These are phyloP conservation scores for Ceratobasidium sp. DNA, from an alignment of 1,284 basidiomycete genomes.

Conservation along the genomic window DNA sequence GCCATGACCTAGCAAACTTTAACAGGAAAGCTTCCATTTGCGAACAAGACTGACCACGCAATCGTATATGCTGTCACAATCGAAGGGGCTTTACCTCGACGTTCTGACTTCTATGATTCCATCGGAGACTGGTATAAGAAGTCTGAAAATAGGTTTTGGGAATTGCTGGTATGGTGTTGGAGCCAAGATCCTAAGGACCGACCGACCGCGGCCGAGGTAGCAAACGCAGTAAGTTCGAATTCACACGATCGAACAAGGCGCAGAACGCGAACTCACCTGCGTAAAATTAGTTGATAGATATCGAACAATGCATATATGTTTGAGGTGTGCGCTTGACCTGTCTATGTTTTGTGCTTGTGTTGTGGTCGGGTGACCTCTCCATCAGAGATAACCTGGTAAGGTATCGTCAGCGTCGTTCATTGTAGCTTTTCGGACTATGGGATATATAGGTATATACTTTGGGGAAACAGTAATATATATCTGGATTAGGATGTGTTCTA, in stretches of 20 bases:
- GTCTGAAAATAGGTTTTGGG: background rate
- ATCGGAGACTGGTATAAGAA: background rate
- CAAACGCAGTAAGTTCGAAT: background rate
- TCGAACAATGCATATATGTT: too few relatives aligned
- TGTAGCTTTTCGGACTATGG: too few relatives aligned
- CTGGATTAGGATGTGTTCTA: too few relatives aligned
- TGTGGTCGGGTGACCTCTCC: background rate
- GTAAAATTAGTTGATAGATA: background rate
- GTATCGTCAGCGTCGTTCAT: too few relatives aligned
- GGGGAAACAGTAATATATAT: too few relatives aligned
- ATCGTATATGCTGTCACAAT: background rate
- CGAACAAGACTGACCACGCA: background rate
- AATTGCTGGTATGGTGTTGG: background rate
- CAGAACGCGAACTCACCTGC: background rate
- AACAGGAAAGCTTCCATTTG: background rate
- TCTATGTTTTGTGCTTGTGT: too few relatives aligned
- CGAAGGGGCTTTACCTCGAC: background rate
- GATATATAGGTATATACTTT: too few relatives aligned
- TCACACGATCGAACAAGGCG: background rate
- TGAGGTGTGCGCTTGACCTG: too few relatives aligned
- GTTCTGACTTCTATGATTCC: background rate
- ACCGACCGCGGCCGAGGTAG: background rate
- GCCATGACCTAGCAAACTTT: background rate
- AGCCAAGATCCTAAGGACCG: background rate
- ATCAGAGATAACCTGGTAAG: too few relatives aligned